Evolutionary conservation across 768 basidiomycete species (phyloP).

Genomic region (Cyclocybe cylindracea): DNA sequence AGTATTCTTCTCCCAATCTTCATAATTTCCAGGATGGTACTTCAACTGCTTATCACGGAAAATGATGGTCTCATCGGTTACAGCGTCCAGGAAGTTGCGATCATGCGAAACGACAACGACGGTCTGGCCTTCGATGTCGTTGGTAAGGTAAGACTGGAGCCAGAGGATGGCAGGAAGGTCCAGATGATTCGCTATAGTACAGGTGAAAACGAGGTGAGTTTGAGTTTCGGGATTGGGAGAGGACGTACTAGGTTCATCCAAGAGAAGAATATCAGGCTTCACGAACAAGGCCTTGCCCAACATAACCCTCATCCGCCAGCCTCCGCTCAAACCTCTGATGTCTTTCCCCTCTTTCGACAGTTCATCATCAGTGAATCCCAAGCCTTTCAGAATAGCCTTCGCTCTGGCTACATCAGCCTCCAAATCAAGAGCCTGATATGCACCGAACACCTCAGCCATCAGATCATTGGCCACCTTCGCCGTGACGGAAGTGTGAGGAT

Average conservation of each 20-base stretch:
- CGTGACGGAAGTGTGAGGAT: conserved; percentile 29
- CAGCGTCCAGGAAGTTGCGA: conserved; percentile 57
- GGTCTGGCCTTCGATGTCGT: conserved; percentile 39
- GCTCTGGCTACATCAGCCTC: conserved; percentile 49
- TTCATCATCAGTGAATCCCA: conserved; percentile 53
- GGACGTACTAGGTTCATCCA: conserved; percentile 53
- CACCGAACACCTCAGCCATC: conserved; percentile 26
- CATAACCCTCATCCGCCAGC: conserved; percentile 63
- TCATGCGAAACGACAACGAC: conserved; percentile 71
- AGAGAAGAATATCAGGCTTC: conserved; percentile 54
- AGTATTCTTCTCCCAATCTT: conserved; percentile 47
- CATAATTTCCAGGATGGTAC: conserved; percentile 59
- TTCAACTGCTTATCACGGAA: conserved; percentile 52
- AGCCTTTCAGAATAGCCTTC: conserved; percentile 51
- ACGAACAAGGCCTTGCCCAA: conserved; percentile 61
- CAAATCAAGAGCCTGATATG: conserved; percentile 33
- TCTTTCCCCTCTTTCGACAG: conserved; percentile 31
- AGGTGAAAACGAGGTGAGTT: background rate
- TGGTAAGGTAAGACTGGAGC: conserved; percentile 52
- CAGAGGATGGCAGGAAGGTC: conserved; percentile 56
- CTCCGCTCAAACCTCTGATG: conserved; percentile 55
- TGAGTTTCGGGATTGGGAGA: background rate
- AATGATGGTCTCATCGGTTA: conserved; percentile 63
- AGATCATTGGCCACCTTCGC: conserved; percentile 22
- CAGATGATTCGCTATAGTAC: conserved; percentile 42